These are phyloP conservation scores for Stentor coeruleus DNA, from an alignment of 73 alveolate genomes.

Conservation along the genomic window DNA sequence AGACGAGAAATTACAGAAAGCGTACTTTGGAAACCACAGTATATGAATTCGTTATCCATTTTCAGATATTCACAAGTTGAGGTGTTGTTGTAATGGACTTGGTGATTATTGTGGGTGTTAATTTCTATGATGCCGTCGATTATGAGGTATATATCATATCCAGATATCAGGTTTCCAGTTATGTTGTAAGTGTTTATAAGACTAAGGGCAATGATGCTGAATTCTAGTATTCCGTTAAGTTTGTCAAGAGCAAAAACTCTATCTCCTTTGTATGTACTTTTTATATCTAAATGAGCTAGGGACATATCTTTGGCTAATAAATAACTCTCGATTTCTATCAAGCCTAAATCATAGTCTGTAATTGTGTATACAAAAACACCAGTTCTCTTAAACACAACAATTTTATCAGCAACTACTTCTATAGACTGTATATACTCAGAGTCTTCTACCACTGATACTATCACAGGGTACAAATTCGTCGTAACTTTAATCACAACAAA, in stretches of 20 bases:
- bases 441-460: no score
- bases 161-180: neutral
- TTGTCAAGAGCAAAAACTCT: no score
- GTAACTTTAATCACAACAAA: no score
- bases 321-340: no score
- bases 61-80: neutral
- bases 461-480: no score
- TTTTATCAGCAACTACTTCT: neutral
- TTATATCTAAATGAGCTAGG: neutral
- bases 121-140: neutral
- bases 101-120: neutral
- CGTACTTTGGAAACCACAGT: neutral
- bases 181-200: neutral
- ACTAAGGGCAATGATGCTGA: neutral
- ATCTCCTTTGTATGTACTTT: neutral
- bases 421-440: no score
- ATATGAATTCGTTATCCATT: neutral
- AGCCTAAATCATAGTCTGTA: neutral
- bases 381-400: neutral
- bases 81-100: neutral
- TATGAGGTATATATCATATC: neutral
- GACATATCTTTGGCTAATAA: neutral
- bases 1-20: neutral
- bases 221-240: neutral
- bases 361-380: neutral